phyloP scores from a whole-genome alignment of 257 asterid genomes.

The Plectranthus barbatus region DNA sequence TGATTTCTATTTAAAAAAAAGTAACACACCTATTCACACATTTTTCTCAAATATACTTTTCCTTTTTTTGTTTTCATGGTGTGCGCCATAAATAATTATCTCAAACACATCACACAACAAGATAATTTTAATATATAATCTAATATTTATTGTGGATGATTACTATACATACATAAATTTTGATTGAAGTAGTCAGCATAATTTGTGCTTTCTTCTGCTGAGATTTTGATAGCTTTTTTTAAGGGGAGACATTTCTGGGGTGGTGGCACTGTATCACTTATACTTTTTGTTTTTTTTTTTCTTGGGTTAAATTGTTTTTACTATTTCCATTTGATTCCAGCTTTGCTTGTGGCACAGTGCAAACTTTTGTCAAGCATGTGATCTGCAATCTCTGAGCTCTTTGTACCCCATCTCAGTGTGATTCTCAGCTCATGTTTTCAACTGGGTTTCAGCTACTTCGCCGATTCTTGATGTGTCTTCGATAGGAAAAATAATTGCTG shows the following conservation, averaged over 20 bases:
- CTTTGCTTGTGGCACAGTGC: constrained; percentile 29
- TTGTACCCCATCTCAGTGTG: not conserved
- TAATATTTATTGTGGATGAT: constrained; percentile 15
- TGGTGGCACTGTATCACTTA: constrained; percentile 17
- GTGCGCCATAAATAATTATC: constrained; percentile 8
- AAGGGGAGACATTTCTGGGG: constrained; percentile 27
- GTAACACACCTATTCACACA: constrained; percentile 35
- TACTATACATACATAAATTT: not conserved
- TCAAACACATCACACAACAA: constrained; percentile 13
- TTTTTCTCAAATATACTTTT: constrained; percentile 17
- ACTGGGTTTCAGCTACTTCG: constrained; percentile 19
- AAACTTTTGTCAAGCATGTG: constrained; percentile 28
- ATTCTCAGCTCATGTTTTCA: constrained; percentile 19
- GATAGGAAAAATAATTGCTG: constrained; percentile 5
- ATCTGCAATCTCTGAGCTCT: constrained; percentile 31
- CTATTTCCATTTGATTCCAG: constrained; percentile 18
- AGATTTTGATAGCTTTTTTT: constrained; percentile 27
- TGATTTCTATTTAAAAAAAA: constrained; percentile 40
- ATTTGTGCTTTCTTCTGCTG: constrained; percentile 35
- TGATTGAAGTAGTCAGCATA: constrained; percentile 42
- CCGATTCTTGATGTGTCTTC: constrained; percentile 14
- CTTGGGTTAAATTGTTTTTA: constrained; percentile 15
- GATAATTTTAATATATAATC: constrained; percentile 10
- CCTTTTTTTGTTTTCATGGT: not conserved
- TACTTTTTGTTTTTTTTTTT: constrained; percentile 12